A percentile compares a stretch with the other conserved stretches of the same genome.
These are phyloP conservation scores for Xylariaceae sp. DNA, from an alignment of 2,329 filamentous ascomycete species.

Conservation along the genomic window DNA sequence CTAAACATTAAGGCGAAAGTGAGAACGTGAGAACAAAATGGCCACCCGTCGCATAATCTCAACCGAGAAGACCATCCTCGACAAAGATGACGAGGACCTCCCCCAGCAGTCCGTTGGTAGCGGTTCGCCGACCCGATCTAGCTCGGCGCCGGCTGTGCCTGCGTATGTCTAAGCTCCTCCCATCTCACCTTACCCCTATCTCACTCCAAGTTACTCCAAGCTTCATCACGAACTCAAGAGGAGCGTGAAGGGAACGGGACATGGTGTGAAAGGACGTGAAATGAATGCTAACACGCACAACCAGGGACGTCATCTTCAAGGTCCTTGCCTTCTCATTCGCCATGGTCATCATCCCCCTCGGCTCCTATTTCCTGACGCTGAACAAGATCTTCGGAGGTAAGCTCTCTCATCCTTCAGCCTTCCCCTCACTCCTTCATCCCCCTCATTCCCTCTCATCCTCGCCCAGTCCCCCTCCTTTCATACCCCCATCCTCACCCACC, in stretches of 20 bases:
- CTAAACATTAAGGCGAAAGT: background rate
- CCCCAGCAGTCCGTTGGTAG: slow-evolving; percentile 33
- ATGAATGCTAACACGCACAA: background rate
- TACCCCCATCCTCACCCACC: background rate
- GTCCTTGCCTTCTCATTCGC: slow-evolving; percentile 84
- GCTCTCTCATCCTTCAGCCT: slow-evolving; percentile 18
- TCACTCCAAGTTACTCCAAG: background rate
- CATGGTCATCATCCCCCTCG: slow-evolving; percentile 83
- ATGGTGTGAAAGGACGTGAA: background rate
- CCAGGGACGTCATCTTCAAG: slow-evolving; percentile 79
- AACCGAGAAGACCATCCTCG: slow-evolving; percentile 61
- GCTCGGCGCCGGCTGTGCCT: slow-evolving; percentile 75
- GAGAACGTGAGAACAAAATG: slow-evolving; percentile 37
- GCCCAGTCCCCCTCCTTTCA: too few species aligned
- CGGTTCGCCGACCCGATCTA: slow-evolving; percentile 45
- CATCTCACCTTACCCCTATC: background rate
- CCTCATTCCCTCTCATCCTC: too few species aligned
- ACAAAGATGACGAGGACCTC: slow-evolving; percentile 48
- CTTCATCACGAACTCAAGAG: background rate
- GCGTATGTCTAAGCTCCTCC: slow-evolving; percentile 48
- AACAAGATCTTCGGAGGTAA: slow-evolving; percentile 72
- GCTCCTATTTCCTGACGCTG: slow-evolving; percentile 80
- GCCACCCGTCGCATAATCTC: slow-evolving; percentile 62
- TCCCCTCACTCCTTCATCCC: background rate
- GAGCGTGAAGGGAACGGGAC: background rate